phyloP scores from a whole-genome alignment of 257 asterid genomes.

The Osmanthus fragrans region DNA sequence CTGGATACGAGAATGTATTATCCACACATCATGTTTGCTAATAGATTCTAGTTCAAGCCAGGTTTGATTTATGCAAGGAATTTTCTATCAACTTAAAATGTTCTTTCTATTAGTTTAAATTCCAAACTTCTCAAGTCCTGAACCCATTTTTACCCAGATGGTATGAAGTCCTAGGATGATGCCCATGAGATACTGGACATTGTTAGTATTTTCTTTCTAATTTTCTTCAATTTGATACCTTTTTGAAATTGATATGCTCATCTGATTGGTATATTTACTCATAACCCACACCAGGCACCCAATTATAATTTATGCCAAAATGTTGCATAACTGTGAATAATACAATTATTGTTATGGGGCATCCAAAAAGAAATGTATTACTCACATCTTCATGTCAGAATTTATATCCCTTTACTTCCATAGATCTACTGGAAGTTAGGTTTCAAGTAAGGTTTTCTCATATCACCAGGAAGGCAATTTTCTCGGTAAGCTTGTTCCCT shows the following conservation, averaged over 20 bases:
- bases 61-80: neutral
- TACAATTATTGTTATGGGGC: neutral
- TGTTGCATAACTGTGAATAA: neutral
- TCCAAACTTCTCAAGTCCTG: neutral
- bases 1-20: neutral
- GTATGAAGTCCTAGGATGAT: neutral
- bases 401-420: neutral
- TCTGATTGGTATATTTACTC: neutral
- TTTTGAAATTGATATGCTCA: neutral
- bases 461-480: neutral
- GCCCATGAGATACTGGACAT: neutral
- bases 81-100: neutral
- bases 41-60: neutral
- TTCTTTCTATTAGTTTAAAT: neutral
- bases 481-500: neutral
- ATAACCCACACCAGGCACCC: no score
- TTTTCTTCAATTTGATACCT: neutral
- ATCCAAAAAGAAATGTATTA: neutral
- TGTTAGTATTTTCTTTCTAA: neutral
- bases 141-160: no score
- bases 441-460: neutral
- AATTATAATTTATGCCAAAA: no score
- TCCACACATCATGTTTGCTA: neutral
- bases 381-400: neutral
- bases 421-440: neutral